Base-by-base conservation (phyloP, 179 eudicot genomes). In the Pouteria campechiana region DNA sequence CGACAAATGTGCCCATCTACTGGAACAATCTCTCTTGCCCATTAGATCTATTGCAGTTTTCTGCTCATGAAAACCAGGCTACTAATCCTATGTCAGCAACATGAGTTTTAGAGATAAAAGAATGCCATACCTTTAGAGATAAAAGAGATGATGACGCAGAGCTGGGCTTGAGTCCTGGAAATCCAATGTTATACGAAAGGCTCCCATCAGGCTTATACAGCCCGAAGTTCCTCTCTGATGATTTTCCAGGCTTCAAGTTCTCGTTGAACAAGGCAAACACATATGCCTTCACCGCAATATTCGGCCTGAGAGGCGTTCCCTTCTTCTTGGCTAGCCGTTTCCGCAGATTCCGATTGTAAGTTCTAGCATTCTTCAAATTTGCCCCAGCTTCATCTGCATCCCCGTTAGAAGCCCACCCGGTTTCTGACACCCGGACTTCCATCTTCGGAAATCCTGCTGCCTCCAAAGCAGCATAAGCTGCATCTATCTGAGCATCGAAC, bases 381-480 rank as follows among this genome's bases (percentile, higher is more conserved):
- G 97, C 97, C 31, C 68, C 95, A 34, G 67, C 70, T 64, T 89
- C 95, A 63, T 45, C 69, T 47, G 68, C 61, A 64, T 81, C 93
- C 37, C 97, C 97, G 28, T 35, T 67, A 46, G 95, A 89, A 46
- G 97, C 95, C 97, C 97, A 89, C 41, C 97, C 97, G 1, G 97
- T 89, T 73, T 89, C 97, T 0, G 97, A 84, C 19, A 89, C 46
- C 56, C 84, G 72, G 34, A 89, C 81, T 52, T 89, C 97, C 97
- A 85, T 89, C 52, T 85, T 78, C 22, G 50, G 40, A 37, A 44
- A 76, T 13, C 86, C 97, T 10, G 86, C 79, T 61, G 69, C 83
- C 65, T 89, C 83, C 43, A 89, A 48, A 54, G 97, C 97, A 51
- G 81, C 83, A 72, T 89, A 89, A 32, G 95, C 86, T 5, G 97